phyloP scores from a whole-genome alignment of 192 early-diverging fungal genomes.

The Umbelopsis vinacea region DNA sequence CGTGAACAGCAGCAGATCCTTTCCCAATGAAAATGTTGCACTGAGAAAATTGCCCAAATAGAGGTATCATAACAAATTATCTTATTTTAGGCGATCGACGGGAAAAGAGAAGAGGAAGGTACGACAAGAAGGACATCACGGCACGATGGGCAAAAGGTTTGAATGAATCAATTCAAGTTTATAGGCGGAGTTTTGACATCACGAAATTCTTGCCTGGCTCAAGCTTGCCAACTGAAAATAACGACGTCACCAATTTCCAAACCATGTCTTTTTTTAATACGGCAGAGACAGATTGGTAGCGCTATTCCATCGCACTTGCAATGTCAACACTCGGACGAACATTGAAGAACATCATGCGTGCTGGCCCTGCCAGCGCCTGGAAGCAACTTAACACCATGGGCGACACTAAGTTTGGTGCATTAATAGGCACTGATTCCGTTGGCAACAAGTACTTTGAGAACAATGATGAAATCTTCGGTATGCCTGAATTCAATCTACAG shows the following conservation, averaged over 20 bases:
- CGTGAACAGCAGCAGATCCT: no score
- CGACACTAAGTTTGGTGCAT: constrained; percentile 69
- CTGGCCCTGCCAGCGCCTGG: constrained; percentile 52
- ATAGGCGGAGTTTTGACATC: not conserved
- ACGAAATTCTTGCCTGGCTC: not conserved
- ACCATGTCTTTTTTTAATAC: constrained; percentile 11
- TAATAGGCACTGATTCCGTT: constrained; percentile 71
- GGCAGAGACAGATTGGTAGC: not conserved
- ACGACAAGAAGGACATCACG: no score
- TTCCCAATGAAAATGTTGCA: no score
- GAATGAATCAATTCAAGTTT: no score
- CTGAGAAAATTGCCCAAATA: no score
- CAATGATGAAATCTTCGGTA: constrained; percentile 71
- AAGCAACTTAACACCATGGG: constrained; percentile 60
- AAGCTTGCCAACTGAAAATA: not conserved
- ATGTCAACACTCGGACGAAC: constrained; percentile 61
- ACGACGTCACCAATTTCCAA: constrained; percentile 17
- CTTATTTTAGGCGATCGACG: no score
- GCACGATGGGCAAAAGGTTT: no score
- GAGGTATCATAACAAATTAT: no score
- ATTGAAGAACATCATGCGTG: constrained; percentile 56
- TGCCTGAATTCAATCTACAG: not conserved
- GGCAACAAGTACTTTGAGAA: constrained; percentile 83
- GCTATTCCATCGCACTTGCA: not conserved
- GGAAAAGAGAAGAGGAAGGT: no score